Percentiles rank a stretch among this genome's conserved stretches.
Conservation (phyloP, 106 monocot species). For the Dactylorhiza incarnata region DNA sequence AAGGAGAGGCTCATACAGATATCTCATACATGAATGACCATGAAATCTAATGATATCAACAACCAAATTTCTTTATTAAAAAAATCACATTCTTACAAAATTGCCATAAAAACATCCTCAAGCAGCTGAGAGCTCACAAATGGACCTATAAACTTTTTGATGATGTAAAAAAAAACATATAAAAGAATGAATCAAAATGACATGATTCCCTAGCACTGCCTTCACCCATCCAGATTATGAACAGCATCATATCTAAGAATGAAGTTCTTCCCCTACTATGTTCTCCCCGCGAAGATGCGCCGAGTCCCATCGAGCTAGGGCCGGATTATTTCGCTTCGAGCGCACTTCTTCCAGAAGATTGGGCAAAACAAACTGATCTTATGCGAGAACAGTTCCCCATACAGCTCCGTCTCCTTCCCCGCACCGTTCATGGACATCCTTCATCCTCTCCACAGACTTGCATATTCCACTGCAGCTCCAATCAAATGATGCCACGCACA, state of each 20-base stretch:
- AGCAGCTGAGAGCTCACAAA: neutral
- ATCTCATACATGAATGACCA: too few relatives aligned
- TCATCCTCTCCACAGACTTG: conserved; percentile 47
- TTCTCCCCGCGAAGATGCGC: too few relatives aligned
- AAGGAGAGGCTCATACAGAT: too few relatives aligned
- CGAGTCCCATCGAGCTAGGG: neutral
- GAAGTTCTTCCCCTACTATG: neutral
- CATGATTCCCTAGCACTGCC: neutral
- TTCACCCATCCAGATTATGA: too few relatives aligned
- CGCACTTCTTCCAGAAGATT: neutral
- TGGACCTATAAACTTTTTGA: neutral
- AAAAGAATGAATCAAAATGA: neutral
- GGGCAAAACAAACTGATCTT: neutral
- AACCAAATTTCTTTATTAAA: too few relatives aligned
- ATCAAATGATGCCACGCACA: conserved; percentile 56
- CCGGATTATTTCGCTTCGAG: neutral
- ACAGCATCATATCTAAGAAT: neutral
- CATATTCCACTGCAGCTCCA: conserved; percentile 69
- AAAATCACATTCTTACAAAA: neutral
- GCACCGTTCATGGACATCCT: conserved; percentile 45
- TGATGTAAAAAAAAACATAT: neutral
- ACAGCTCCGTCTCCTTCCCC: conserved; percentile 53
- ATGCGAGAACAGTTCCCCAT: conserved; percentile 32
- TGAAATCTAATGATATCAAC: too few relatives aligned
- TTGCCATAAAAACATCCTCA: neutral